phyloP scores from a whole-genome alignment of 352 stramenopile species.

The Pythium rhizo-oryzae region DNA sequence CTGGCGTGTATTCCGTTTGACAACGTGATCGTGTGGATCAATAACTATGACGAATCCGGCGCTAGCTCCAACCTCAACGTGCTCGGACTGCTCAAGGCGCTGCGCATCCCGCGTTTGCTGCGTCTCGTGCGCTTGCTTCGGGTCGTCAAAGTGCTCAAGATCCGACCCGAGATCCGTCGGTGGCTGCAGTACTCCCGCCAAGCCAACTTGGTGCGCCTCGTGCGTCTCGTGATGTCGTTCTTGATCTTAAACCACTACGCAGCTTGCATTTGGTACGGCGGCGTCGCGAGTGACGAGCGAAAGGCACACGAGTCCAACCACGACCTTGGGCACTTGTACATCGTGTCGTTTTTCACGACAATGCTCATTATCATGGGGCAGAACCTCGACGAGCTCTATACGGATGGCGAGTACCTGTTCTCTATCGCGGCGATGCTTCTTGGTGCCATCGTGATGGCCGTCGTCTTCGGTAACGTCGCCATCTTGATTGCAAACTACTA shows the following conservation, averaged over 20 bases:
- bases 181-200: conserved; percentile 85
- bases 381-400: conserved; percentile 61
- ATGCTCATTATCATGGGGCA: conserved; percentile 83
- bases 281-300: conserved; percentile 57
- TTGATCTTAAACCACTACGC: conserved; percentile 80
- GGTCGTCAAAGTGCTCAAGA: conserved; percentile 72
- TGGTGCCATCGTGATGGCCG: conserved; percentile 78
- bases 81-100: conserved; percentile 65
- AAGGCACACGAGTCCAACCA: conserved; percentile 41
- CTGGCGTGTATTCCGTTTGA: conserved; percentile 80
- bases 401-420: conserved; percentile 76
- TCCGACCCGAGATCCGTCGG: conserved; percentile 69
- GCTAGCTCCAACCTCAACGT: conserved; percentile 53
- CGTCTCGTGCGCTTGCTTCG: conserved; percentile 69
- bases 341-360: conserved; percentile 67
- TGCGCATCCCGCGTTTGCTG: conserved; percentile 68
- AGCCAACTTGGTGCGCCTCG: conserved; percentile 70
- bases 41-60: conserved; percentile 28
- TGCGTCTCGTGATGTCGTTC: conserved; percentile 68
- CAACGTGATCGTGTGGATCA: conserved; percentile 55
- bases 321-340: conserved; percentile 46
- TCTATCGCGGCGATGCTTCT: conserved; percentile 71
- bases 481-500: conserved; percentile 89
- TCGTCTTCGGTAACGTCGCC: conserved; percentile 87
- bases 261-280: conserved; percentile 77